Evolutionary conservation across 257 asterid genomes (phyloP).

Genomic region (Solanum sparsipilum): DNA sequence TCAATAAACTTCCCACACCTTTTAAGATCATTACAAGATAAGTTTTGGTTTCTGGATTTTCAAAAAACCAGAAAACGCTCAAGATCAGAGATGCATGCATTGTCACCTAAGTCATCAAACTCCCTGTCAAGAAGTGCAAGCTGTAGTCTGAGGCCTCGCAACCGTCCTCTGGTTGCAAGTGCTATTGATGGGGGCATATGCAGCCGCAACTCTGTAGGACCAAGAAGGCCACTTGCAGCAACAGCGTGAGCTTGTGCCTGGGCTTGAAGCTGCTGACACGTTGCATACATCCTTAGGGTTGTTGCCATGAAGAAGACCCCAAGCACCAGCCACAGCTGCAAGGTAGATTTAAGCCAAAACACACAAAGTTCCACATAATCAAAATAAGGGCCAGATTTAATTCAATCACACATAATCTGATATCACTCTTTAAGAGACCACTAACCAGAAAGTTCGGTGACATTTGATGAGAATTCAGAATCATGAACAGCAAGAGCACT

Average conservation of each 20-base stretch:
- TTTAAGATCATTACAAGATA: neutral
- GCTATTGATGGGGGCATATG: conserved; percentile 99
- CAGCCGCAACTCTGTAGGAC: conserved; percentile 90
- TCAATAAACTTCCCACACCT: neutral
- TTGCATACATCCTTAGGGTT: conserved; percentile 89
- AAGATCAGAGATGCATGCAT: neutral
- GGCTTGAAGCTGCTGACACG: conserved; percentile 99
- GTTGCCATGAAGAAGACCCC: conserved; percentile 97
- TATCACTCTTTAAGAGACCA: conserved; percentile 6
- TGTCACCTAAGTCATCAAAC: conserved; percentile 84
- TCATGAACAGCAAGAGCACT: conserved; percentile 97
- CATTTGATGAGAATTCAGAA: conserved; percentile 96
- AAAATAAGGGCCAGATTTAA: neutral
- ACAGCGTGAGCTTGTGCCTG: conserved; percentile 99
- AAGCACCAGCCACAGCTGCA: conserved; percentile 95
- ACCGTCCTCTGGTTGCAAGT: conserved; percentile 84
- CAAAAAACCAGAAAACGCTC: neutral
- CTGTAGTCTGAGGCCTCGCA: conserved; percentile 97
- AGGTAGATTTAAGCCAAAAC: neutral
- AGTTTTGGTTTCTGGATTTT: neutral
- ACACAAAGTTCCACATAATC: neutral
- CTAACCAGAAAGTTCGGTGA: conserved; percentile 95
- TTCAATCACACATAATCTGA: neutral
- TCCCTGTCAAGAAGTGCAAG: conserved; percentile 99
- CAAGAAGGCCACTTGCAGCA: conserved; percentile 91